phyloP scores from a whole-genome alignment of 129 eudicot species.

The Scalesia atractyloides region DNA sequence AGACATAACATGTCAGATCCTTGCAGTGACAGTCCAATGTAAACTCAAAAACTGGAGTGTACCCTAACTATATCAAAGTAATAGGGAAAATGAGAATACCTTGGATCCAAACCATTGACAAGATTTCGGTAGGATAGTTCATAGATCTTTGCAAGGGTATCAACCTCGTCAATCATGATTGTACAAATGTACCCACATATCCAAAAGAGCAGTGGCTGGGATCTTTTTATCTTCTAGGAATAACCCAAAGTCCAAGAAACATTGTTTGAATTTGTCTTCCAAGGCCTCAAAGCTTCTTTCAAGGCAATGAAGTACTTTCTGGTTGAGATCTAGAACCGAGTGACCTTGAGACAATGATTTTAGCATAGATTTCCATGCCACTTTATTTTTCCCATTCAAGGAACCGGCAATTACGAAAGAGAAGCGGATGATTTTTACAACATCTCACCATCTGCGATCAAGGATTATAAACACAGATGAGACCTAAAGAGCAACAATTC shows the following conservation, averaged over 20 bases:
- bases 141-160: slow-evolving; percentile 27
- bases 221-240: slow-evolving; percentile 51
- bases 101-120: slow-evolving; percentile 8
- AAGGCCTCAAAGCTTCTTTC: slow-evolving; percentile 41
- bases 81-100: slow-evolving; percentile 11
- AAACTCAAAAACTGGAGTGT: background rate
- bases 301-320: slow-evolving; percentile 12
- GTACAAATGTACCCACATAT: slow-evolving; percentile 54
- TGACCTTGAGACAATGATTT: slow-evolving; percentile 22
- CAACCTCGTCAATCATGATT: slow-evolving; percentile 33
- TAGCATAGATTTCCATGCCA: slow-evolving; percentile 28
- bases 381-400: slow-evolving; percentile 32
- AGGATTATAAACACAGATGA: background rate
- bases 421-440: slow-evolving; percentile 47
- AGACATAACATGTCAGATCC: too few relatives aligned
- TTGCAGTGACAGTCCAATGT: background rate
- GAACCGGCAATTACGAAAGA: slow-evolving; percentile 47
- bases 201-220: slow-evolving; percentile 34
- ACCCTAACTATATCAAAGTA: background rate
- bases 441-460: slow-evolving; percentile 33
- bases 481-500: too few relatives aligned
- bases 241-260: slow-evolving; percentile 43
- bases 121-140: slow-evolving; percentile 38
- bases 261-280: slow-evolving; percentile 31
- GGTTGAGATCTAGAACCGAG: slow-evolving; percentile 35